phyloP scores from a whole-genome alignment of 2,329 filamentous ascomycete species.

The Alternaria longipes region DNA sequence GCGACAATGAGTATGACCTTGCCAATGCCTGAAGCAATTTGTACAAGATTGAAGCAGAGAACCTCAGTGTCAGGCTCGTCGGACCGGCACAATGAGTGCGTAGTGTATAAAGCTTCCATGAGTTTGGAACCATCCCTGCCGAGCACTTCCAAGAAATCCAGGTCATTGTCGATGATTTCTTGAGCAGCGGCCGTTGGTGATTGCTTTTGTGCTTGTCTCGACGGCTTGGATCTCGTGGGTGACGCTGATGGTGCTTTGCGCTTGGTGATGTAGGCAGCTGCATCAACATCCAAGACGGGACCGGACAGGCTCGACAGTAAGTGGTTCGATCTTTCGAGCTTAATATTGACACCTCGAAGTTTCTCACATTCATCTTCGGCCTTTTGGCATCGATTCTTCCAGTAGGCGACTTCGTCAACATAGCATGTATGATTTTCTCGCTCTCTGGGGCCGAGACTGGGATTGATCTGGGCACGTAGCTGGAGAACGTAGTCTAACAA shows the following conservation, averaged over 20 bases:
- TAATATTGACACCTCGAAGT: slow-evolving; percentile 33
- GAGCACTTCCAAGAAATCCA: slow-evolving; percentile 37
- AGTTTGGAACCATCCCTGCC: slow-evolving; percentile 27
- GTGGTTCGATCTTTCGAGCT: slow-evolving; percentile 43
- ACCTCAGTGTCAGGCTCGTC: slow-evolving; percentile 21
- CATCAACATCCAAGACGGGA: not conserved
- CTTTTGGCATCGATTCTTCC: slow-evolving; percentile 42
- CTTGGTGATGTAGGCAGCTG: slow-evolving; percentile 19
- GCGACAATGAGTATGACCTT: slow-evolving; percentile 35
- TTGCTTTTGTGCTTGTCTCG: slow-evolving; percentile 18
- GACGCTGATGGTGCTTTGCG: slow-evolving; percentile 29
- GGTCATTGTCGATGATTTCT: slow-evolving; percentile 38
- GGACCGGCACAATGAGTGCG: slow-evolving; percentile 41
- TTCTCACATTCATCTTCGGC: slow-evolving; percentile 34
- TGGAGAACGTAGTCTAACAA: slow-evolving; percentile 41
- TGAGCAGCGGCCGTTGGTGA: slow-evolving; percentile 22
- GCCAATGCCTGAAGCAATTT: slow-evolving; percentile 33
- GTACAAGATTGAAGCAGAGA: slow-evolving; percentile 39
- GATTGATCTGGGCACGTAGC: slow-evolving; percentile 50
- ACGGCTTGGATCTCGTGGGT: slow-evolving; percentile 25
- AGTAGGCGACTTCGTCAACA: slow-evolving; percentile 54
- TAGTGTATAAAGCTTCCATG: slow-evolving; percentile 39
- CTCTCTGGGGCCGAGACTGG: slow-evolving; percentile 26
- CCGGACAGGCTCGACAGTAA: slow-evolving; percentile 18
- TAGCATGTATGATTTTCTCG: slow-evolving; percentile 41